Evolutionary conservation across 139 green algal genomes (phyloP), one percentile per base, ranked within the genome.

Genomic region (Chlamydomonas schloesseri): DNA sequence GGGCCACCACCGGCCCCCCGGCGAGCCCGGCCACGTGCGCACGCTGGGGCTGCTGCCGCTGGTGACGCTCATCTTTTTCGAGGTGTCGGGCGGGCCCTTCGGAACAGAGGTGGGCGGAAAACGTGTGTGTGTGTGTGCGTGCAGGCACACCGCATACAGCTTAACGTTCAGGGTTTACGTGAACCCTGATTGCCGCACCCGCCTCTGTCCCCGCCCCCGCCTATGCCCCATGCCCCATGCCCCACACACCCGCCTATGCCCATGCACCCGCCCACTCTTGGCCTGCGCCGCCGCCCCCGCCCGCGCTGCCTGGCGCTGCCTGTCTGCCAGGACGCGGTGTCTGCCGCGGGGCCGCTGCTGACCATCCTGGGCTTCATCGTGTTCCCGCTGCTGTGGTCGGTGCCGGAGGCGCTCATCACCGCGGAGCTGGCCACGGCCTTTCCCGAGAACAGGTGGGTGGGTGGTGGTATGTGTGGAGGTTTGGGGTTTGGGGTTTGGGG

Each of bases 61-160:
- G 10, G 92, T 99, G 0, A 95, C 96, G 1, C 93, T 99, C 42
- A 98, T 99, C 70, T 99, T 99, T 81, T 99, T 97, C 84, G 60
- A 99, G 58, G 97, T 99, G 0, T 96, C 91, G 17, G 97, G 97
- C 23, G 97, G 97, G 0, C 97, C 97, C 0, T 99, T 99, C 90
- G 97, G 97, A 17, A 98, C 94, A 17, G 96, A 99, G 94, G 95
- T 97, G 62, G 55, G 65, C 29, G 10, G 36, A n/a, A n/a, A n/a
- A n/a, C 42, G 42, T 50, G 42, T 8, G 42, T 50, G 42, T 8
- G 42, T 50, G 42, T 50, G 42, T n/a, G n/a, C n/a, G n/a, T n/a
- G n/a, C n/a, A n/a, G n/a, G n/a, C n/a, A n/a, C n/a, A n/a, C n/a
- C n/a, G n/a, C n/a, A n/a, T n/a, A n/a, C n/a, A n/a, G n/a, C n/a